These are phyloP conservation scores for Eimeria praecox DNA, from an alignment of 169 alveolate genomes.

Conservation along the genomic window DNA sequence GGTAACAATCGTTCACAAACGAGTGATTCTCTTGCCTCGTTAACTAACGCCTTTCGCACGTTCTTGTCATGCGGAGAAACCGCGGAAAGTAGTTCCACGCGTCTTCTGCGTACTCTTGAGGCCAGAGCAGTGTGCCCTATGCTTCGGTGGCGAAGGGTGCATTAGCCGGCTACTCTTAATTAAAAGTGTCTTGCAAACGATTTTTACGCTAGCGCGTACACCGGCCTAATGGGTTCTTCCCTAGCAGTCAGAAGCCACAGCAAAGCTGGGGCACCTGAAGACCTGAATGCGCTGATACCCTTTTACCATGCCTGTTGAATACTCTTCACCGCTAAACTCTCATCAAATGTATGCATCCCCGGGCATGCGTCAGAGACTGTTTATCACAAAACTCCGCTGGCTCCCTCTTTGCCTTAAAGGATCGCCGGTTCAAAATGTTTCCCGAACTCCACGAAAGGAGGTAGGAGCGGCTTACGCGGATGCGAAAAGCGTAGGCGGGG, in stretches of 20 bases:
- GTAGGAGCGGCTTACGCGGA: background rate
- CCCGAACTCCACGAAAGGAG: background rate
- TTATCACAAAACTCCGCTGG: background rate
- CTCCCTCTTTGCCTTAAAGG: background rate
- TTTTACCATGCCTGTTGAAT: background rate
- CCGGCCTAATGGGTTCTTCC: background rate
- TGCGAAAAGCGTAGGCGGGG: background rate
- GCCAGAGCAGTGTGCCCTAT: background rate
- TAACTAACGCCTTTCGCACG: background rate
- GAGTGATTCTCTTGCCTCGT: background rate
- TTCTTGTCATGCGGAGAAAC: background rate
- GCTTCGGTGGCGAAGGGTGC: background rate
- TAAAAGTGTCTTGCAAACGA: background rate
- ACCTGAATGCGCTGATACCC: background rate
- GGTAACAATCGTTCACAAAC: background rate
- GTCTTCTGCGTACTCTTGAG: background rate
- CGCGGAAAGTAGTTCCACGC: background rate
- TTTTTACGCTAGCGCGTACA: background rate
- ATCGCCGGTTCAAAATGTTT: background rate
- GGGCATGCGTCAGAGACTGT: background rate
- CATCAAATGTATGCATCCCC: background rate
- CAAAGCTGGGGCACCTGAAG: background rate
- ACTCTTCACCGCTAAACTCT: background rate
- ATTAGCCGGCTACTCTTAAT: background rate
- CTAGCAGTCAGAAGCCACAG: background rate